Conservation (phyloP, 768 basidiomycete genomes). For the Tubosaeta sp. region DNA sequence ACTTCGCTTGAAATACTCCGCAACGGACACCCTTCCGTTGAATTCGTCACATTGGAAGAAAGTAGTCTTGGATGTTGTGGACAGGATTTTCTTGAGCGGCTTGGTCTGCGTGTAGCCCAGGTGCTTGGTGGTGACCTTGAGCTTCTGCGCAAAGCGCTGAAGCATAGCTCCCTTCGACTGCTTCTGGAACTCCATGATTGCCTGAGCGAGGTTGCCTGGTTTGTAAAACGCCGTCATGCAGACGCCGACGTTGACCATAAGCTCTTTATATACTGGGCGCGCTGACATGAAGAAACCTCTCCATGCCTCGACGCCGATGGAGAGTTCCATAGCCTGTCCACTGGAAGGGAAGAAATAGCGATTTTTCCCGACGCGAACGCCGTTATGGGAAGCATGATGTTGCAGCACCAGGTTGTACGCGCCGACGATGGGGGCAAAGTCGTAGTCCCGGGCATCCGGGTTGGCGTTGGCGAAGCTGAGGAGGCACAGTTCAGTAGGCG, state of each 20-base stretch:
- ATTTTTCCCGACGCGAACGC: slow-evolving; percentile 47
- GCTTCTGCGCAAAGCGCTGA: slow-evolving; percentile 43
- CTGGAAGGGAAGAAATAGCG: slow-evolving; percentile 46
- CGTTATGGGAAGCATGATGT: slow-evolving; percentile 38
- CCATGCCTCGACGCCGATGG: slow-evolving; percentile 40
- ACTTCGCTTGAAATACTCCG: slow-evolving; percentile 63
- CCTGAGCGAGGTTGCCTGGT: slow-evolving; percentile 59
- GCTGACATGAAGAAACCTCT: slow-evolving; percentile 51
- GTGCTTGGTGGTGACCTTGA: slow-evolving; percentile 56
- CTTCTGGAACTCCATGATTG: slow-evolving; percentile 45
- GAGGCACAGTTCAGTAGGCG: background rate
- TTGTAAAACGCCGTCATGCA: slow-evolving; percentile 54
- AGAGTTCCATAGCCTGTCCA: slow-evolving; percentile 23
- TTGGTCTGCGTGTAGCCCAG: slow-evolving; percentile 52
- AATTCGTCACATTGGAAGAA: slow-evolving; percentile 57
- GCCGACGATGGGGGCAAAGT: slow-evolving; percentile 39
- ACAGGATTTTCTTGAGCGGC: slow-evolving; percentile 37
- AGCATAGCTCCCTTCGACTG: slow-evolving; percentile 43
- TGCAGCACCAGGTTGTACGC: slow-evolving; percentile 48
- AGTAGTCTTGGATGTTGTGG: slow-evolving; percentile 40
- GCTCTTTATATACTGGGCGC: slow-evolving; percentile 43
- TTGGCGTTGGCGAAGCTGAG: slow-evolving; percentile 40
- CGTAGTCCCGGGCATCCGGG: slow-evolving; percentile 33
- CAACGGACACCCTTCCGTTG: slow-evolving; percentile 50
- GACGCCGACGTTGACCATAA: slow-evolving; percentile 53